Evolutionary conservation across 371 early-diverging fungal genomes (phyloP).

Genomic region (Mortierella sp.): DNA sequence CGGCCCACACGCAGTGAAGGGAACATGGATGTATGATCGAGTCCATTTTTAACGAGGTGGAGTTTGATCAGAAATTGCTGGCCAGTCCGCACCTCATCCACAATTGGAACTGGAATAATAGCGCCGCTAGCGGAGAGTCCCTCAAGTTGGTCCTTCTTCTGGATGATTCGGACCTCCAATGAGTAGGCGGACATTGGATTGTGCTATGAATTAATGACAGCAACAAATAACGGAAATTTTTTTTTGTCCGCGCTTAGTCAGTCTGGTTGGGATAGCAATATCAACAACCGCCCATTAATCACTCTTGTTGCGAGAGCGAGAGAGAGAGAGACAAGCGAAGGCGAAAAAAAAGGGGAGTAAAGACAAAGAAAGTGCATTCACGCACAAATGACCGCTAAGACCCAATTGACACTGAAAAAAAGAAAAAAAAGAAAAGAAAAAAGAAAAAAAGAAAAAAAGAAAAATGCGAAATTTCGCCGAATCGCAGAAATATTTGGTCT

Average conservation of each 20-base stretch:
- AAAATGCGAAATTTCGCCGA: slow-evolving; percentile 32
- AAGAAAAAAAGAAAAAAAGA: slow-evolving; percentile 5
- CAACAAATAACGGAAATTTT: neutral
- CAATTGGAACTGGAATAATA: slow-evolving; percentile 21
- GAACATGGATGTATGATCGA: slow-evolving; percentile 6
- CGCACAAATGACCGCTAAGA: too few species aligned
- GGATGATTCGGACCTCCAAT: slow-evolving; percentile 42
- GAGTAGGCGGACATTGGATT: slow-evolving; percentile 26
- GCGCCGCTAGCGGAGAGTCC: slow-evolving; percentile 33
- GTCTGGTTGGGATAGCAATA: neutral
- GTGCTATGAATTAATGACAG: slow-evolving; percentile 9
- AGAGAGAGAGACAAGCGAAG: neutral
- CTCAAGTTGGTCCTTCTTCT: slow-evolving; percentile 53
- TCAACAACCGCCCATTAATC: too few species aligned
- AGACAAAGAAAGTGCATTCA: too few species aligned
- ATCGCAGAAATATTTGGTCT: slow-evolving; percentile 11
- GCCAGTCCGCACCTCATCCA: slow-evolving; percentile 48
- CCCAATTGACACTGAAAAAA: neutral
- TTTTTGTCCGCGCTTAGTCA: too few species aligned
- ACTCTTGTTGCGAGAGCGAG: neutral
- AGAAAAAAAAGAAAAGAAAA: neutral
- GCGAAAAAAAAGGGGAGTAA: neutral
- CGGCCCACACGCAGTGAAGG: slow-evolving; percentile 39
- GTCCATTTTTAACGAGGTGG: slow-evolving; percentile 16
- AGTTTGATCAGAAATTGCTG: slow-evolving; percentile 56